Evolutionary conservation across 2,329 filamentous ascomycete genomes (phyloP), one percentile per base, ranked within the genome.

Genomic region (Pseudocercospora musae): DNA sequence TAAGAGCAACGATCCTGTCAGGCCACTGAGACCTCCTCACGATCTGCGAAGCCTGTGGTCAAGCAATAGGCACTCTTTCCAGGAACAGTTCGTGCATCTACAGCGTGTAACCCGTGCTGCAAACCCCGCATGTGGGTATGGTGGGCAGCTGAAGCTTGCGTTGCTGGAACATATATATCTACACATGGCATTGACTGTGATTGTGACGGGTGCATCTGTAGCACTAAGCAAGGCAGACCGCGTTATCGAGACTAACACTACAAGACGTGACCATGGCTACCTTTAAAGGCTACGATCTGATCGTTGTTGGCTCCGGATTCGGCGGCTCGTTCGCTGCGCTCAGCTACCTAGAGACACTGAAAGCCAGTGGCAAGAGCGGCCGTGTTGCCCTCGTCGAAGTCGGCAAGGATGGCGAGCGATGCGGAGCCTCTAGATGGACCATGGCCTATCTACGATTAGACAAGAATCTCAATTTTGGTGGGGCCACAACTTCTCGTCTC

Each of bases 391-490:
- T 78, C 25, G 71, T 79, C 37, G 77, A 79, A 65, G 76, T 74
- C 6, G 76, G 77, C 33, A 75, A 74, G 59, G 70, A 75, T 20
- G 75, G 73, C 27, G 77, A 78, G 65, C 73, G 76, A 60, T 78
- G 75, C 60, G 77, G 76, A 44, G 76, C 77, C 37, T 76, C 72
- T 8, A 71, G 76, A 55, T 78, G 76, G 77, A 78, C 76, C 3
- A 78, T 77, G 74, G 76, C 77, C 4, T 78, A 78, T 62, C 70
- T 79, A 7, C 69, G 76, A n/a, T 65, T 79, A 6, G 76, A 78
- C 68, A 74, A 74, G 62, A 70, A 78, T 58, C 66, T 75, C 18
- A 64, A 70, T 56, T 76, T 75, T 60, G 69, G 66, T 70, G 63
- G 25, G 63, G 10, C 21, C n/a, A 5, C 33, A 18, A 21, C 31